Base-by-base conservation (phyloP, 768 basidiomycete species). In the Tulasnella sp. region DNA sequence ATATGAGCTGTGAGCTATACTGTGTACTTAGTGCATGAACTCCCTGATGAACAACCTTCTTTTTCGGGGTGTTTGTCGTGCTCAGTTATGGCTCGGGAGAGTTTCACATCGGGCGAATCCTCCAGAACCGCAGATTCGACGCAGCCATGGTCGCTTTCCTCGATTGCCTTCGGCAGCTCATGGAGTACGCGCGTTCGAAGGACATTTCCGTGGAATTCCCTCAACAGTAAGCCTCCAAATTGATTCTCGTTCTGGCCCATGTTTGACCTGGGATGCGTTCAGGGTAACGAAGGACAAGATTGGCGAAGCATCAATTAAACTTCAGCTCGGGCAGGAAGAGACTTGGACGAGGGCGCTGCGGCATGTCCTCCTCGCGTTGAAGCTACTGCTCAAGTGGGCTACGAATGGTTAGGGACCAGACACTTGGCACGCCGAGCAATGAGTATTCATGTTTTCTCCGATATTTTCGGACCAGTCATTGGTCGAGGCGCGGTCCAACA, bases 71-170 rank as follows among this genome's bases (percentile, higher is more conserved):
- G 44, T 47, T 1, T 2, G 4, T 47, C 16, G 16, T 40, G 40
- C 16, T 52, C 2, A 80, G 81, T 17, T 95, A 97, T 77, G 95
- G 94, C 12, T 97, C 95, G 3, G 94, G 95, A 9, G 96, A 98
- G 79, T 81, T 97, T 26, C 90, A 94, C 75, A 83, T 96, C 70
- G 91, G 92, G 1, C 88, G 95, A 37, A 79, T 98, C 17, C 82
- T 98, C 42, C 96, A 98, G 77, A 98, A 98, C 77, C 88, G 95
- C 44, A 88, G 96, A 19, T 99, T 98, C 80, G 95, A 98, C 80
- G 86, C 91, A 75, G 96, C 90, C 1, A 95, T 98, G 92, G 94
- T 96, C 12, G 92, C 94, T 11, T 94, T 98, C 77, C 84, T 99
- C 52, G 97, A 98, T 75, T 97, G 95, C 78, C 82, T 99, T 42